Conservation (phyloP, 2,329 filamentous ascomycete genomes). For the Aspergillus calidoustus region DNA sequence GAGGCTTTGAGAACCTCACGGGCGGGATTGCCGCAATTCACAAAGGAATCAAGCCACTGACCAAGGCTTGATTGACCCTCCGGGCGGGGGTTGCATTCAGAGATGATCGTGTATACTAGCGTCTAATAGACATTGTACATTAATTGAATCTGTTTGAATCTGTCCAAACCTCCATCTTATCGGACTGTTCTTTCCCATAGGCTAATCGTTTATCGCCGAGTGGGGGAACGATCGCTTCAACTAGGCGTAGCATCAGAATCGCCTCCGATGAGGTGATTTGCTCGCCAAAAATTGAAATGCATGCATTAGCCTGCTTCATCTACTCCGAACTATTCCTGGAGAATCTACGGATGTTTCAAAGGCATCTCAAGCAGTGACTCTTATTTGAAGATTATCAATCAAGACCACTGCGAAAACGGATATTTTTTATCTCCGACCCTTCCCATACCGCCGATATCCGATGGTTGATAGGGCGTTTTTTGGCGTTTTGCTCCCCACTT, state of each 20-base stretch:
- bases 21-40: conserved; percentile 95
- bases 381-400: conserved; percentile 8
- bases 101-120: conserved; percentile 8
- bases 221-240: conserved; percentile 7
- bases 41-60: conserved; percentile 82
- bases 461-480: background rate
- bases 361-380: background rate
- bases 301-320: background rate
- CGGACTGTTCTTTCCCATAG: too few species aligned
- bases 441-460: conserved; percentile 8
- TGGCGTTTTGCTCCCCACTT: conserved; percentile 11
- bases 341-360: background rate
- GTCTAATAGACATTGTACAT: conserved; percentile 6
- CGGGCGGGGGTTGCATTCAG: background rate
- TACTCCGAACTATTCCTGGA: background rate
- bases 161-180: too few species aligned
- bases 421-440: conserved; percentile 14
- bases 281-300: background rate
- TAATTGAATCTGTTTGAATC: background rate
- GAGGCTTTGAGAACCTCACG: conserved; percentile 87
- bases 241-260: conserved; percentile 15
- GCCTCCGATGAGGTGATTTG: conserved; percentile 26
- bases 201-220: conserved; percentile 6
- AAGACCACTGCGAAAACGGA: background rate
- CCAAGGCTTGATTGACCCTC: conserved; percentile 15